Evolutionary conservation across 148 eudicot genomes (phyloP), one percentile per base, ranked within the genome.

Genomic region (Spergularia bocconei): DNA sequence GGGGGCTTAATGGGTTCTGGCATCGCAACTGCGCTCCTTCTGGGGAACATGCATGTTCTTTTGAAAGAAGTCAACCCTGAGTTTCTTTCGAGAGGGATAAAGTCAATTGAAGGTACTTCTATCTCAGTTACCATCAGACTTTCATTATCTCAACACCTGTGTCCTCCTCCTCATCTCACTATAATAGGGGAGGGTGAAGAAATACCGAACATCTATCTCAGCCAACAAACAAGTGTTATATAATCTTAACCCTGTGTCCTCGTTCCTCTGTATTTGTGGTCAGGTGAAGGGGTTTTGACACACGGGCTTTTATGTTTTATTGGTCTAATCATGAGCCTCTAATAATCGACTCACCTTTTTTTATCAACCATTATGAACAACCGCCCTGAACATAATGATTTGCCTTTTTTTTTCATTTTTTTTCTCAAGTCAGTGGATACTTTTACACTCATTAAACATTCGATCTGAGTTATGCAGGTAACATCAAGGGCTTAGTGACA

Each of bases 1-100:
- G 99, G 99, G 38, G 99, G 99, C 25, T 83, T 95, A 55, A 95
- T 95, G 99, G 99, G 99, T 64, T 95, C 97, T 41, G 99, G 99
- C 74, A 95, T 95, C 71, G 89, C 92, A 77, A 92, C 99, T 72
- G 91, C 99, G 69, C 84, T 95, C 48, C 83, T 92, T n/a, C 77
- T 95, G 80, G 76, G 90, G 79, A 85, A 90, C 77, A 82, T 80
- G 15, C 63, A 77, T 73, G 96, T 95, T 79, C 81, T 95, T 63
- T 86, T 95, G 58, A 95, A 95, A 86, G 97, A 95, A 85, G 79
- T 90, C 21, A 92, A 86, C 75, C 79, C 96, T 57, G 97, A 95
- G 68, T 90, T 79, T 83, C 96, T 95, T 75, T 84, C 70, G 50
- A 92, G 83, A 79, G 98, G 98, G n/a, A 85, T 90, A 38, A 89